Evolutionary conservation across 495 filamentous ascomycete genomes (phyloP), one percentile per base, ranked within the genome.

Genomic region (Gamarada debralockiae): DNA sequence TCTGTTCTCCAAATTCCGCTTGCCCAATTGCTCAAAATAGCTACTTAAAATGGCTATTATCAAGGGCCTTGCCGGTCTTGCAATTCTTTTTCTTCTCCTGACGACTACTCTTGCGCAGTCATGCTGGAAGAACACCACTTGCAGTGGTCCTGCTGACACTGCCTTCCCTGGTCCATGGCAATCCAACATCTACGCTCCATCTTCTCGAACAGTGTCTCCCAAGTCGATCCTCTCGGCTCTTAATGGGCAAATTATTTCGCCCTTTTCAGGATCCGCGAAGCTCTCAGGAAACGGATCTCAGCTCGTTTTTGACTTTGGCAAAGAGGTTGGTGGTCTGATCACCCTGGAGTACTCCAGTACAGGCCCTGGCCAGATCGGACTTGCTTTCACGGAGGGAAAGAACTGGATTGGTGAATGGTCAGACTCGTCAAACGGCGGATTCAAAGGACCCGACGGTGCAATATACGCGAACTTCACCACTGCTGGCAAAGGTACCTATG

Each of bases 81-180:
- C 22, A 20, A 21, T 18, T 15, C 17, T 23, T 20, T 5, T 21
- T 13, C 20, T 8, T 22, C 21, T 43, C 5, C 7, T 43, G 22
- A 17, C 15, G 17, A 43, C 3, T 14, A 21, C 15, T 22, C 3
- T 23, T 12, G 40, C 40, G 9, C 40, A 43, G 10, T 22, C 13
- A 3, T 43, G 40, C 22, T 43, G 40, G 40, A 43, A 43, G 20
- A 52, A 52, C 14, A 59, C 57, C 3, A 52, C 31, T 3, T 59
- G 57, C 48, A 48, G 14, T n/a, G 57, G 57, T 31, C 52, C 57
- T 23, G 12, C 34, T 18, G 44, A 55, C 7, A 44, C 57, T 25
- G 72, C 78, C n/a, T 86, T 85, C 52, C 72, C 74, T 0, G 82
- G 82, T 2, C 62, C 67, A 36, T 85, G 83, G 81, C 78, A 84